A percentile compares a stretch with the other conserved stretches of the same genome.
phyloP scores from a whole-genome alignment of 202 grass and related monocot genomes.

The Schoenoplectus triqueter region DNA sequence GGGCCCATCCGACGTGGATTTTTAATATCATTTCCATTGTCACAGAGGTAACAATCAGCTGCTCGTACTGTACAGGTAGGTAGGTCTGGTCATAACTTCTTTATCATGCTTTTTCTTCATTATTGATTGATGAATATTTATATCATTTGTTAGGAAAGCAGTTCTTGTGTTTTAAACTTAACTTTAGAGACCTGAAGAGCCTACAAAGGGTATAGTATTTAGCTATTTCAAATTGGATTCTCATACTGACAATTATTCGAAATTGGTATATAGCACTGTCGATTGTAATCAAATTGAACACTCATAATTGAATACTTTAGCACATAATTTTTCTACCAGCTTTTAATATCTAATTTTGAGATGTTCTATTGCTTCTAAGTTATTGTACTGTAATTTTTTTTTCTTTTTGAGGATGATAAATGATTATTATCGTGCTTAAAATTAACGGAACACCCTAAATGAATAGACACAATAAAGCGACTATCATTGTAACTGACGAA shows the following conservation, averaged over 20 bases:
- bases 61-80: background rate
- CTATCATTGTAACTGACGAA: too few species aligned
- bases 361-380: too few species aligned
- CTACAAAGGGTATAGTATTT: conserved; percentile 7
- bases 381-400: too few species aligned
- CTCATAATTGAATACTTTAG: background rate
- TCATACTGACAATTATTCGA: background rate
- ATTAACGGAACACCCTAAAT: too few species aligned
- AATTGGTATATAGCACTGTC: background rate
- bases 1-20: conserved; percentile 38
- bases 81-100: conserved; percentile 10
- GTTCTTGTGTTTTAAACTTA: conserved; percentile 24
- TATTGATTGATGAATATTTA: background rate
- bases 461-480: too few species aligned
- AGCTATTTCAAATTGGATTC: conserved; percentile 16
- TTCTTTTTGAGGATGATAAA: too few species aligned
- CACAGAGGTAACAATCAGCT: background rate
- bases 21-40: background rate
- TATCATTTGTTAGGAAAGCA: conserved; percentile 6
- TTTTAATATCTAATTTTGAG: background rate
- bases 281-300: background rate
- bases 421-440: too few species aligned
- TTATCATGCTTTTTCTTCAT: conserved; percentile 7
- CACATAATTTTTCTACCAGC: background rate
- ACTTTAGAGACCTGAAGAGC: background rate